Conservation (phyloP, 441 rosid species). For the Biscutella laevigata region DNA sequence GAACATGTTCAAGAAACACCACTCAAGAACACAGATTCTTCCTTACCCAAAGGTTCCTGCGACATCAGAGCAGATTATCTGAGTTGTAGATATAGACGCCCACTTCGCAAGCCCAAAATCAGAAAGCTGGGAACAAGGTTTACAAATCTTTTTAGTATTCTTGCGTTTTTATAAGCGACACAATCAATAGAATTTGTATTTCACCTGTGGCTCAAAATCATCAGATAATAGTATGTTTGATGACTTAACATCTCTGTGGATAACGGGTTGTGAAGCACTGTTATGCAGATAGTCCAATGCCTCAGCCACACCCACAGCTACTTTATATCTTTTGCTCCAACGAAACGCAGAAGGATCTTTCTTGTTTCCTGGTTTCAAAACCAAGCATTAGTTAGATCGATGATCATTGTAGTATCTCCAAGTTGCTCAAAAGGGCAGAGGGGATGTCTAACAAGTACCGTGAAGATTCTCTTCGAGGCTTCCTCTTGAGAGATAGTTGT, state of each 20-base stretch:
- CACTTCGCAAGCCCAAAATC: slow-evolving; percentile 74
- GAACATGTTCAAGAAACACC: not conserved
- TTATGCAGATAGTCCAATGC: slow-evolving; percentile 58
- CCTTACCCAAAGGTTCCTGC: slow-evolving; percentile 71
- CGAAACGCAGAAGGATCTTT: slow-evolving; percentile 38
- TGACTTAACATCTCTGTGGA: slow-evolving; percentile 73
- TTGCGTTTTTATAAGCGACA: not conserved
- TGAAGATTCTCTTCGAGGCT: slow-evolving; percentile 66
- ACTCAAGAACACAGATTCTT: not conserved
- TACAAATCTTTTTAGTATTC: not conserved
- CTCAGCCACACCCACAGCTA: slow-evolving; percentile 57
- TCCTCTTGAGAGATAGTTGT: slow-evolving; percentile 61
- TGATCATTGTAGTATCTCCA: slow-evolving; percentile 3
- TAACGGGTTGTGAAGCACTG: slow-evolving; percentile 37
- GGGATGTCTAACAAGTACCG: slow-evolving; percentile 26
- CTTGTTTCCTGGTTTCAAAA: slow-evolving; percentile 38
- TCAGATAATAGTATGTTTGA: slow-evolving; percentile 56
- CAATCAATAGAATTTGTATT: not conserved
- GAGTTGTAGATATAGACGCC: slow-evolving; percentile 49
- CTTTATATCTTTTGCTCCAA: slow-evolving; percentile 57
- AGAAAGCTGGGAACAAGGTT: slow-evolving; percentile 40
- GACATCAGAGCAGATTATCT: slow-evolving; percentile 50
- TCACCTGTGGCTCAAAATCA: slow-evolving; percentile 70
- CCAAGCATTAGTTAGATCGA: slow-evolving; percentile 7
- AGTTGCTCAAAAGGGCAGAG: not conserved